phyloP scores from a whole-genome alignment of 768 basidiomycete genomes.

The Termitomyces sp. region DNA sequence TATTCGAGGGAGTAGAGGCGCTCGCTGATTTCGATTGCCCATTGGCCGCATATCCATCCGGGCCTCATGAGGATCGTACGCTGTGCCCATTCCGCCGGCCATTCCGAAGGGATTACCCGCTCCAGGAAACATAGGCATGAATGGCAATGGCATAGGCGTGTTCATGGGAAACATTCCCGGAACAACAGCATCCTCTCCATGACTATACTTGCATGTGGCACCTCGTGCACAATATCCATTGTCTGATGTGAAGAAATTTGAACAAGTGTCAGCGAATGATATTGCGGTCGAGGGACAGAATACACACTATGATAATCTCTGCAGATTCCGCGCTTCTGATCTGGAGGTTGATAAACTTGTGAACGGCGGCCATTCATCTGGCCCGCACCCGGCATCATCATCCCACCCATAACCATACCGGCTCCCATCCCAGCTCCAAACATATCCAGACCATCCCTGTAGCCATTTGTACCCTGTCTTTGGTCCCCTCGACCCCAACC shows the following conservation, averaged over 20 bases:
- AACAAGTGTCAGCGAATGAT: slow-evolving; percentile 2
- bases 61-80: slow-evolving; percentile 78
- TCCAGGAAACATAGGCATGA: slow-evolving; percentile 66
- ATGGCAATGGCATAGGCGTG: slow-evolving; percentile 47
- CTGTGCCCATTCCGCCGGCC: slow-evolving; percentile 35
- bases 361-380: slow-evolving; percentile 45
- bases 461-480: slow-evolving; percentile 28
- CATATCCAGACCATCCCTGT: slow-evolving; percentile 30
- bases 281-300: neutral
- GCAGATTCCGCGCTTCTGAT: slow-evolving; percentile 76
- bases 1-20: slow-evolving; percentile 53
- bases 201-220: slow-evolving; percentile 86
- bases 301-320: slow-evolving; percentile 90
- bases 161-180: slow-evolving; percentile 64
- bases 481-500: slow-evolving; percentile 39
- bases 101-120: slow-evolving; percentile 55
- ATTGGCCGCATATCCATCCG: slow-evolving; percentile 75
- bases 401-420: slow-evolving; percentile 23
- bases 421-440: slow-evolving; percentile 23
- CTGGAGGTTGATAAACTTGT: slow-evolving; percentile 66
- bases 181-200: slow-evolving; percentile 84
- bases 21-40: slow-evolving; percentile 43
- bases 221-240: slow-evolving; percentile 91
- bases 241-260: slow-evolving; percentile 41
- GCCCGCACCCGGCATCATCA: slow-evolving; percentile 26